Evolutionary conservation across 78 protist genomes (phyloP).

Genomic region (Corallochytrium limacisporum): DNA sequence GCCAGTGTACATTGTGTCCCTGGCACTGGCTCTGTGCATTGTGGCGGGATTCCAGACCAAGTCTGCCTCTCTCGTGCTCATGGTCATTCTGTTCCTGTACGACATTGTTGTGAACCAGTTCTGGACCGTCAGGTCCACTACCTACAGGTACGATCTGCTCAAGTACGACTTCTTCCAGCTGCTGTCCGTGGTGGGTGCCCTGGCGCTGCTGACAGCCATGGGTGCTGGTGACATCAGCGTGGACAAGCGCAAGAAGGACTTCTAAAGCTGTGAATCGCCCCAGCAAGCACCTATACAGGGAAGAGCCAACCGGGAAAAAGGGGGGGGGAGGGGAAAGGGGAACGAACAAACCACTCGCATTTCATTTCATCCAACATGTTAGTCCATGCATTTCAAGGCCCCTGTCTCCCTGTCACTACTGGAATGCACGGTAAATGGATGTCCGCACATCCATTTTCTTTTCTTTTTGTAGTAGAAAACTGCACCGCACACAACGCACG

Average conservation of each 20-base stretch:
- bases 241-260: constrained; percentile 8
- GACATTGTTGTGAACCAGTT: constrained; percentile 4
- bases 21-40: not conserved
- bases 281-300: too few species aligned
- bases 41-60: constrained; percentile 5
- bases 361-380: too few species aligned
- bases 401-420: too few species aligned
- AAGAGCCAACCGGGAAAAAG: too few species aligned
- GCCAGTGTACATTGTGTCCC: not conserved
- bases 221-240: constrained; percentile 23
- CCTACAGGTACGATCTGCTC: not conserved
- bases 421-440: too few species aligned
- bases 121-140: not conserved
- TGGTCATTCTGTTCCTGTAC: not conserved
- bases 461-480: too few species aligned
- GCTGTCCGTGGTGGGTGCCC: constrained; percentile 22
- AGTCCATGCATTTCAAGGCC: too few species aligned
- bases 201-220: not conserved
- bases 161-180: constrained; percentile 34
- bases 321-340: too few species aligned
- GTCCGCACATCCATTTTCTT: too few species aligned
- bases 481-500: too few species aligned
- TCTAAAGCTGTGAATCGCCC: too few species aligned
- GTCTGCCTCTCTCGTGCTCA: not conserved
- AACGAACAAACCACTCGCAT: too few species aligned